phyloP scores from a whole-genome alignment of 2,329 filamentous ascomycete genomes.

The Nigrograna mackinnonii region DNA sequence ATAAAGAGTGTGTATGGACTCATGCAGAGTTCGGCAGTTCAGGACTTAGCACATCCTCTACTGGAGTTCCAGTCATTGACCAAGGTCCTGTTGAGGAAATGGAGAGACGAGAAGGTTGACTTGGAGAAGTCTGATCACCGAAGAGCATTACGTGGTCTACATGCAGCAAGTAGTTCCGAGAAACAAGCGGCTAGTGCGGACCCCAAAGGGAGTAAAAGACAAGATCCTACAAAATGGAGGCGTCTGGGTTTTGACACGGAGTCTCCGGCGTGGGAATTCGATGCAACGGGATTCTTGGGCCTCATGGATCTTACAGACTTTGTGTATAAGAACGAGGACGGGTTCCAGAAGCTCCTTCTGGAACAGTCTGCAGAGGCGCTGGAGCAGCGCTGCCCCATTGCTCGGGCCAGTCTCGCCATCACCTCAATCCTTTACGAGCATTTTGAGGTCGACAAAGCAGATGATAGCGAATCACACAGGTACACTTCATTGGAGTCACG shows the following conservation, averaged over 20 bases:
- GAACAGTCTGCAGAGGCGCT: slow-evolving; percentile 80
- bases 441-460: slow-evolving; percentile 87
- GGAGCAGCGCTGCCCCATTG: slow-evolving; percentile 80
- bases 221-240: slow-evolving; percentile 91
- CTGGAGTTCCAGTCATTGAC: slow-evolving; percentile 92
- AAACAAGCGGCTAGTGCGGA: slow-evolving; percentile 42
- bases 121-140: slow-evolving; percentile 87
- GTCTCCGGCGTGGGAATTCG: slow-evolving; percentile 83
- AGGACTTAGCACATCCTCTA: slow-evolving; percentile 86
- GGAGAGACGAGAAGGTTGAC: slow-evolving; percentile 84
- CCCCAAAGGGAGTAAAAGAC: slow-evolving; percentile 63
- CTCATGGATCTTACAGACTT: slow-evolving; percentile 98
- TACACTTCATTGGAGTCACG: slow-evolving; percentile 75
- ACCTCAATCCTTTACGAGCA: slow-evolving; percentile 92
- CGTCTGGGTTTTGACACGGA: slow-evolving; percentile 90
- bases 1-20: slow-evolving; percentile 88
- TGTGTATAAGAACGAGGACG: slow-evolving; percentile 87
- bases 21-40: slow-evolving; percentile 91
- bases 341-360: slow-evolving; percentile 86
- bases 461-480: slow-evolving; percentile 75
- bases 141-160: slow-evolving; percentile 80
- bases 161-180: slow-evolving; percentile 79
- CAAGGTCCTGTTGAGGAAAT: slow-evolving; percentile 84
- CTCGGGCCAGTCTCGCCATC: slow-evolving; percentile 81
- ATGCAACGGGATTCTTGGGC: slow-evolving; percentile 82